Evolutionary conservation across 768 basidiomycete species (phyloP).

Genomic region (Boletus fagicola): DNA sequence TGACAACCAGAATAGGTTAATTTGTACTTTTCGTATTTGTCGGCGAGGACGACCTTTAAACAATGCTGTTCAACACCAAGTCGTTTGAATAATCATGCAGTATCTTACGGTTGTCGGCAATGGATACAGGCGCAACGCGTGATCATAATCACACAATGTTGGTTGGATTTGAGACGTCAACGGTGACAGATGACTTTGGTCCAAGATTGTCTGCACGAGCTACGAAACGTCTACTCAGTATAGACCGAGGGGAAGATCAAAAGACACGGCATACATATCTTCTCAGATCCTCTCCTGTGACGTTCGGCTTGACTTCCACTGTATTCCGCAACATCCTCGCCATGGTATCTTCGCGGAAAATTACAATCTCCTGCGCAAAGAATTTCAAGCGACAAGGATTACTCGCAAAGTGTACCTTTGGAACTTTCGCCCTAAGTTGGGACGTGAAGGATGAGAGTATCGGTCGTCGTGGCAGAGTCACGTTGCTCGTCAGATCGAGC

Average conservation of each 20-base stretch:
- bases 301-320: slow-evolving; percentile 82
- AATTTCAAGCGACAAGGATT: slow-evolving; percentile 96
- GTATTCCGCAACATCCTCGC: slow-evolving; percentile 89
- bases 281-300: slow-evolving; percentile 77
- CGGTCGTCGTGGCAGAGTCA: slow-evolving; percentile 76
- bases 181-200: slow-evolving; percentile 93
- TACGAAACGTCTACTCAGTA: slow-evolving; percentile 30
- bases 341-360: slow-evolving; percentile 94
- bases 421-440: slow-evolving; percentile 68
- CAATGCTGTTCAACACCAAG: slow-evolving; percentile 5
- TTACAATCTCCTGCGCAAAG: slow-evolving; percentile 92
- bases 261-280: slow-evolving; percentile 65
- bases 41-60: slow-evolving; percentile 81
- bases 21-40: slow-evolving; percentile 95
- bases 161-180: slow-evolving; percentile 83
- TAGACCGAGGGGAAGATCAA: neutral
- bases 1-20: slow-evolving; percentile 98
- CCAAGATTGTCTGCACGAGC: slow-evolving; percentile 95
- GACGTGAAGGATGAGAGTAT: slow-evolving; percentile 73
- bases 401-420: slow-evolving; percentile 77
- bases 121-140: slow-evolving; percentile 88
- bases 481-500: slow-evolving; percentile 79
- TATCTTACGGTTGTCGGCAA: slow-evolving; percentile 81
- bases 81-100: neutral
- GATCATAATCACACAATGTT: slow-evolving; percentile 86